Evolutionary conservation across 2,329 filamentous ascomycete species (phyloP).

Genomic region (Pyrenochaeta sp.): DNA sequence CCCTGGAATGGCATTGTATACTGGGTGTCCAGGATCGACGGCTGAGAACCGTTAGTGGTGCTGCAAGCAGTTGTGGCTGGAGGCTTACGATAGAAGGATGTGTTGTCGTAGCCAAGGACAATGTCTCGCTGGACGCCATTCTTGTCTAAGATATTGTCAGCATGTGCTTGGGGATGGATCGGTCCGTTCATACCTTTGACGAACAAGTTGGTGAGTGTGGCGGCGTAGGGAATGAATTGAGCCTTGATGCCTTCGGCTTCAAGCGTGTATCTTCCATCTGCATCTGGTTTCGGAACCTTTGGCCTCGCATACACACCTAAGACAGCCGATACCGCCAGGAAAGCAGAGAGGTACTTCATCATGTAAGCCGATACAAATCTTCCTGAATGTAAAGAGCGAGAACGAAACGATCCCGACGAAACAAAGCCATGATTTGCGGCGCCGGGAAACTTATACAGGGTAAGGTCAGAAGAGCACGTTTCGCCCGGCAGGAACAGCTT

Average conservation of each 20-base stretch:
- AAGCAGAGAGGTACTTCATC: conserved; percentile 31
- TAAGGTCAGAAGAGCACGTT: neutral
- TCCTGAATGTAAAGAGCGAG: conserved; percentile 5
- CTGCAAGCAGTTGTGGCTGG: neutral
- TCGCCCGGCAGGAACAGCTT: conserved; percentile 7
- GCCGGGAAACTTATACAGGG: conserved; percentile 14
- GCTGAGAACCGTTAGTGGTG: conserved; percentile 26
- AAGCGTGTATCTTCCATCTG: conserved; percentile 38
- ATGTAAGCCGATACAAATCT: neutral
- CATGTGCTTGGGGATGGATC: neutral
- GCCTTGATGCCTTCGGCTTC: conserved; percentile 40
- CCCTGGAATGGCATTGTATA: conserved; percentile 45
- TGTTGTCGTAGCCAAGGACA: conserved; percentile 44
- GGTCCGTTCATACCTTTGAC: conserved; percentile 32
- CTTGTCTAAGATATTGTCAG: conserved; percentile 32
- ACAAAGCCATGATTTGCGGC: conserved; percentile 4
- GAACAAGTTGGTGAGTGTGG: conserved; percentile 44
- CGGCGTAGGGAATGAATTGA: conserved; percentile 46
- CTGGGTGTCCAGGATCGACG: conserved; percentile 43
- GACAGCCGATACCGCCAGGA: conserved; percentile 26
- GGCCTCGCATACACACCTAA: conserved; percentile 14
- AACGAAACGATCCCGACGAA: conserved; percentile 7
- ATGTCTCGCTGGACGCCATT: conserved; percentile 40
- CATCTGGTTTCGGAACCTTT: conserved; percentile 29
- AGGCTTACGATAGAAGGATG: conserved; percentile 42